Evolutionary conservation across 129 eudicot species (phyloP), one percentile per base, ranked within the genome.

Genomic region (Pseudognaphalium luteoalbum): DNA sequence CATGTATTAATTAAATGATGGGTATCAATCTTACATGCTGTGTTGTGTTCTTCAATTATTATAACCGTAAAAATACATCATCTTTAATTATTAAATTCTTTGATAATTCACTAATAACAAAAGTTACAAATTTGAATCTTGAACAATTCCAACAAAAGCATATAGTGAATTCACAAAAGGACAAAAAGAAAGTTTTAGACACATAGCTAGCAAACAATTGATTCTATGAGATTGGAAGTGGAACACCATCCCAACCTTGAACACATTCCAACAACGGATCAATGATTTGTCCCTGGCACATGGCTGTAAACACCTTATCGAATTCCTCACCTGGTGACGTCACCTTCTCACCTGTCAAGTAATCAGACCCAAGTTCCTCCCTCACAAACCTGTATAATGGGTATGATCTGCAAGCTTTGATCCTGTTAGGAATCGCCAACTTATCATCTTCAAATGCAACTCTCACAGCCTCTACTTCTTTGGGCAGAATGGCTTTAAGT

Each of bases 251-350:
- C 96, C 96, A 90, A 5, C 78, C 83, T 63, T 83, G 69, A 32
- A 90, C 88, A 74, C 96, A 90, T 52, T 85, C 86, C 75, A 90
- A 51, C 85, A 90, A 79, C 1, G 96, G 96, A 83, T 90, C 96
- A 12, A 90, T 88, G 42, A 90, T 76, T 32, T 83, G 63, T 7
- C 96, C 96, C 39, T 85, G 74, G 75, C 86, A 81, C 85, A 90
- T 72, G 17, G 96, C 96, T 1, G 84, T 79, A 6, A 90, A 90
- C 72, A 90, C 96, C 88, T 87, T 90, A 65, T 90, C 96, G 14
- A 86, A 81, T 42, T 90, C 96, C 59, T 90, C 96, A 4, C 92
- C 96, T 0, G 96, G 96, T 58, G 96, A 90, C 0, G 73, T 70
- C 22, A 72, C 89, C 44, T 81, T 83, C 59, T 90, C 96, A 2